Conservation (phyloP, 225 moss, liverwort and hornwort genomes). For the Sphagnum tenellum region DNA sequence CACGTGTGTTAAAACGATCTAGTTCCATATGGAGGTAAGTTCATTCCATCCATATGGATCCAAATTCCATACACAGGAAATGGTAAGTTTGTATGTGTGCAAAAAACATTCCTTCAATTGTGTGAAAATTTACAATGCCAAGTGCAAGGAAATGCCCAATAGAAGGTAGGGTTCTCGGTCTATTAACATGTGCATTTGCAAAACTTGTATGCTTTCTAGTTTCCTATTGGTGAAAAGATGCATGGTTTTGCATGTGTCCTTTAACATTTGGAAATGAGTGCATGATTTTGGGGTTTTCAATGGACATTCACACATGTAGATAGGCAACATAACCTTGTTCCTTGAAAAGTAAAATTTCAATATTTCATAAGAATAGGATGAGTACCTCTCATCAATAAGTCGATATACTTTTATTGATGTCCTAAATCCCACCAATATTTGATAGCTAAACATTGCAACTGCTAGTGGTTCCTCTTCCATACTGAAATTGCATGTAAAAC, state of each 20-base stretch:
- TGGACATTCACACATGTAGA: not conserved
- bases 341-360: not conserved
- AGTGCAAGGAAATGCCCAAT: too few species aligned
- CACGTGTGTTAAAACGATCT: too few species aligned
- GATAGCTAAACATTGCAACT: constrained; percentile 53
- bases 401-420: constrained; percentile 45
- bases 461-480: constrained; percentile 51
- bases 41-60: too few species aligned
- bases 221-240: not conserved
- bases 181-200: too few species aligned
- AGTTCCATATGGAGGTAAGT: too few species aligned
- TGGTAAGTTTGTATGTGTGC: too few species aligned
- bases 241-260: not conserved
- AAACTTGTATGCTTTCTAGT: too few species aligned
- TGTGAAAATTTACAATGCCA: too few species aligned
- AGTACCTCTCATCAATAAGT: constrained; percentile 55
- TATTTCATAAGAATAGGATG: not conserved
- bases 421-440: constrained; percentile 50
- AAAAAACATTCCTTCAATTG: too few species aligned
- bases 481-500: not conserved
- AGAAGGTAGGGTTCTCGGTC: too few species aligned
- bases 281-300: not conserved
- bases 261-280: not conserved
- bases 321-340: not conserved
- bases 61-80: too few species aligned